phyloP scores from a whole-genome alignment of 1,139 yeast species.

The Groenewaldozyma sp. region DNA sequence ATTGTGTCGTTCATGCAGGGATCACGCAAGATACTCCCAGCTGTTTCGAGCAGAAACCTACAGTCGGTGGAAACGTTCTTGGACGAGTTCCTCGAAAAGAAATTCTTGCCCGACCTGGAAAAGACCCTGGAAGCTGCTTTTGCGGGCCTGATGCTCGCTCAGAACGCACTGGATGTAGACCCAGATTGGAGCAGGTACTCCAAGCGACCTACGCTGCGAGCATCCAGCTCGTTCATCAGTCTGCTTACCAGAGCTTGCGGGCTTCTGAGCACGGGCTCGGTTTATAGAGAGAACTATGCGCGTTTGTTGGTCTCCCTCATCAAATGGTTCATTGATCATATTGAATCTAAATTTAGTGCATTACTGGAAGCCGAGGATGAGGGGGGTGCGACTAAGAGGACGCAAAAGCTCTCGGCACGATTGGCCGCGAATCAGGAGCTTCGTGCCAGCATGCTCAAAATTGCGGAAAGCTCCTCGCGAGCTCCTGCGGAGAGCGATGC shows the following conservation, averaged over 20 bases:
- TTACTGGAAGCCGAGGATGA: constrained; percentile 16
- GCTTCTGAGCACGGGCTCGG: constrained; percentile 27
- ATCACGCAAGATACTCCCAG: constrained; percentile 34
- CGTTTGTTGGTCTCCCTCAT: constrained; percentile 23
- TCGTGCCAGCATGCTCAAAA: constrained; percentile 5
- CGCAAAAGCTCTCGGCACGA: constrained; percentile 11
- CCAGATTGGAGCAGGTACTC: constrained; percentile 25
- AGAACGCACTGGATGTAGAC: constrained; percentile 20
- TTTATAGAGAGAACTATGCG: constrained; percentile 30
- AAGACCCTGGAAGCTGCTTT: constrained; percentile 40
- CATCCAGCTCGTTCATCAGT: constrained; percentile 22
- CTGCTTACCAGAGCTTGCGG: constrained; percentile 25
- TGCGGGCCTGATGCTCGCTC: constrained; percentile 25
- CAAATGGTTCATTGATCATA: constrained; percentile 16
- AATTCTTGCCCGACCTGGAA: constrained; percentile 58
- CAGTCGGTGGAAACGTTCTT: constrained; percentile 39
- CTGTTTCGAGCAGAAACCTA: constrained; percentile 8
- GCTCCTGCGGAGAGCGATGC: constrained; percentile 2
- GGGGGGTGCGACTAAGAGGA: constrained; percentile 4
- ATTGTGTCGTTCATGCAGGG: constrained; percentile 50
- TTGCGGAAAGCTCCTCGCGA: neutral
- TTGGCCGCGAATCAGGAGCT: constrained; percentile 11
- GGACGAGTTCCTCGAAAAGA: constrained; percentile 51
- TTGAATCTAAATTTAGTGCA: constrained; percentile 14
- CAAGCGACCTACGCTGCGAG: constrained; percentile 27